A percentile compares a stretch with the other conserved stretches of the same genome.
phyloP scores from a whole-genome alignment of 2,329 filamentous ascomycete genomes.

The Colletotrichum sojae region DNA sequence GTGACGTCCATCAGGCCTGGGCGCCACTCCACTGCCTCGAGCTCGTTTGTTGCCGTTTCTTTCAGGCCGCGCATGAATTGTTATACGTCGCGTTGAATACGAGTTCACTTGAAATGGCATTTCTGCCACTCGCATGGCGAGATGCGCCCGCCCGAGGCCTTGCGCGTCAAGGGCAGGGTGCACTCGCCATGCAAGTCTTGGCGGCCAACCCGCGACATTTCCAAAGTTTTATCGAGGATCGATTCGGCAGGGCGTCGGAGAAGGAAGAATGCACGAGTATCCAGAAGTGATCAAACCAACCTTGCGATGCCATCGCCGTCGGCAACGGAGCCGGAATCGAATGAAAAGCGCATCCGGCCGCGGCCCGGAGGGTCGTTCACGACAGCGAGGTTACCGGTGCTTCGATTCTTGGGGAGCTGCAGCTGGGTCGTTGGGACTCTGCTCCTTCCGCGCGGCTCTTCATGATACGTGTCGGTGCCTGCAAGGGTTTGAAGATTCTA shows the following conservation, averaged over 20 bases:
- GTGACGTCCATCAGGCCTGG: conserved; percentile 30
- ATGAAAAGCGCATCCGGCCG: conserved; percentile 79
- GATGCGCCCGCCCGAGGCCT: conserved; percentile 23
- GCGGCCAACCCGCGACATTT: neutral
- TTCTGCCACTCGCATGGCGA: neutral
- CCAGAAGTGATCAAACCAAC: conserved; percentile 59
- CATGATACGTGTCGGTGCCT: conserved; percentile 58
- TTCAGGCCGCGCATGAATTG: neutral
- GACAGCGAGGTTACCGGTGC: conserved; percentile 73
- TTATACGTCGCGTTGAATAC: neutral
- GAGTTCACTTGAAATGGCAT: conserved; percentile 7
- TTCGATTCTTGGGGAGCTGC: conserved; percentile 74
- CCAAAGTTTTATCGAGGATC: neutral
- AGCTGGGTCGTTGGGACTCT: conserved; percentile 61
- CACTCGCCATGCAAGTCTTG: conserved; percentile 5
- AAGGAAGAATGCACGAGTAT: conserved; percentile 2
- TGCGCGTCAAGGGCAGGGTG: neutral
- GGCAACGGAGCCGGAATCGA: conserved; percentile 76
- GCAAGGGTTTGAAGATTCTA: conserved; percentile 44
- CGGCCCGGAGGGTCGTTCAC: conserved; percentile 67
- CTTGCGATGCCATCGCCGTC: conserved; percentile 76
- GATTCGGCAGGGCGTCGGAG: conserved; percentile 2
- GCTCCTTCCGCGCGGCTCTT: conserved; percentile 59
- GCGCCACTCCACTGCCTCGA: neutral
- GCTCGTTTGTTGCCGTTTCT: neutral